Percentiles rank a stretch among this genome's conserved stretches.
Conservation (phyloP, 371 early-diverging fungal genomes). For the Mortierella sp. region DNA sequence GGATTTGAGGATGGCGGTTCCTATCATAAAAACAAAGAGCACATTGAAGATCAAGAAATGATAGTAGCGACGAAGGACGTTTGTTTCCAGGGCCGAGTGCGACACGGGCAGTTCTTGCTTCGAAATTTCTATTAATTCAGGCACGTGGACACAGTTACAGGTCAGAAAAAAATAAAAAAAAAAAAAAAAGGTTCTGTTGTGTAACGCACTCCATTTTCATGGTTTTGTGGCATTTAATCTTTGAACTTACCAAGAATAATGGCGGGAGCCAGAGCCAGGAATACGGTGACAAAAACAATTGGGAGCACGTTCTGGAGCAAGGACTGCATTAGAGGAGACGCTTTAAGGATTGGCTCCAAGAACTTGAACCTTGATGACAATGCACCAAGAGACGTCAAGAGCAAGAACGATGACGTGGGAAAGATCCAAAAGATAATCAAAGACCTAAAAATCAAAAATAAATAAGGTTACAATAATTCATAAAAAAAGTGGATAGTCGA, state of each 20-base stretch:
- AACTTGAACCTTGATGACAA: slow-evolving; percentile 72
- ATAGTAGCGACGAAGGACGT: slow-evolving; percentile 84
- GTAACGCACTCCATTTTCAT: too few species aligned
- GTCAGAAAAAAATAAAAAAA: slow-evolving; percentile 39
- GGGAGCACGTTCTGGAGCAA: slow-evolving; percentile 79
- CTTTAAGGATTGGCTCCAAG: slow-evolving; percentile 65
- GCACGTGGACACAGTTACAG: slow-evolving; percentile 61
- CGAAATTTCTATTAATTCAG: too few species aligned
- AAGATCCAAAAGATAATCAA: slow-evolving; percentile 82
- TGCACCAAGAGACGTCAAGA: slow-evolving; percentile 78
- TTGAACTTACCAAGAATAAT: slow-evolving; percentile 59
- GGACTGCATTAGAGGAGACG: slow-evolving; percentile 67
- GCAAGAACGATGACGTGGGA: slow-evolving; percentile 79
- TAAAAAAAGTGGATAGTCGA: neutral
- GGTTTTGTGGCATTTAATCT: too few species aligned
- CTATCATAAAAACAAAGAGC: slow-evolving; percentile 88
- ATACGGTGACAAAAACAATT: slow-evolving; percentile 73
- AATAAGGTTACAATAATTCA: neutral
- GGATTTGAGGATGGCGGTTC: slow-evolving; percentile 85
- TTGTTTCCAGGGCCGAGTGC: slow-evolving; percentile 75
- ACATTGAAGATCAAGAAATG: slow-evolving; percentile 92
- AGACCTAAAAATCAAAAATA: slow-evolving; percentile 43
- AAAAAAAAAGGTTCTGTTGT: too few species aligned
- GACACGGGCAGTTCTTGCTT: slow-evolving; percentile 72
- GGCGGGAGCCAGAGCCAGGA: slow-evolving; percentile 72